Conservation (phyloP, 176 grass and related monocot genomes). For the Eragrostis curvula region DNA sequence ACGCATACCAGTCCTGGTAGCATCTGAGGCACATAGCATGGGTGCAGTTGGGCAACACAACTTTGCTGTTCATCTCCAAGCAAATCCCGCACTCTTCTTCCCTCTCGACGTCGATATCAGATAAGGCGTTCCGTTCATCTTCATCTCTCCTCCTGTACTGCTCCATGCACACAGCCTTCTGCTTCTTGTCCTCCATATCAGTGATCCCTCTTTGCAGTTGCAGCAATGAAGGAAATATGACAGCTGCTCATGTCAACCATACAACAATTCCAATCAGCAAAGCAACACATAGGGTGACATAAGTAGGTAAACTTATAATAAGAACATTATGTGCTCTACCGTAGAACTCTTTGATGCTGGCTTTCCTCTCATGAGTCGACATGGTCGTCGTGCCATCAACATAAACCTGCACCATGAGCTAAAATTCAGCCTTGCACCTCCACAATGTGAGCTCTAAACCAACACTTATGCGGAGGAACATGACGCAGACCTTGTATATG, state of each 20-base stretch:
- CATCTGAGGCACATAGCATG: constrained; percentile 78
- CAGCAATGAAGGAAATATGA: constrained; percentile 86
- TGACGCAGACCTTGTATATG: constrained; percentile 68
- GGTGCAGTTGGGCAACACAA: constrained; percentile 84
- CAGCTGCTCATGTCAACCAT: constrained; percentile 51
- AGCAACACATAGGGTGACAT: neutral
- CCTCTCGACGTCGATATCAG: constrained; percentile 79
- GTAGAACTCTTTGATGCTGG: constrained; percentile 90
- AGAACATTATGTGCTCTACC: constrained; percentile 52
- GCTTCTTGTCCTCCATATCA: constrained; percentile 74
- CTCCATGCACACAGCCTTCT: constrained; percentile 69
- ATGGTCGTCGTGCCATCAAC: constrained; percentile 84
- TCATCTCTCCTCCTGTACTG: constrained; percentile 71
- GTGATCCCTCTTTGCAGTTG: constrained; percentile 88
- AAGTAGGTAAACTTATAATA: constrained; percentile 5
- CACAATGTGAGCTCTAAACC: neutral
- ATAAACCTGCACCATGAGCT: constrained; percentile 72
- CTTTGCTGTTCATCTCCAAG: constrained; percentile 81
- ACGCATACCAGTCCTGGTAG: constrained; percentile 65
- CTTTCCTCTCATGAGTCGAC: constrained; percentile 88
- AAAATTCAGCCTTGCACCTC: constrained; percentile 6
- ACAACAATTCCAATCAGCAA: neutral
- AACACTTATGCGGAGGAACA: neutral
- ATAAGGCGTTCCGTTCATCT: constrained; percentile 50
- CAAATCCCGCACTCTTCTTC: constrained; percentile 95